Evolutionary conservation across 106 monocot genomes (phyloP).

Genomic region (Allium cepa): DNA sequence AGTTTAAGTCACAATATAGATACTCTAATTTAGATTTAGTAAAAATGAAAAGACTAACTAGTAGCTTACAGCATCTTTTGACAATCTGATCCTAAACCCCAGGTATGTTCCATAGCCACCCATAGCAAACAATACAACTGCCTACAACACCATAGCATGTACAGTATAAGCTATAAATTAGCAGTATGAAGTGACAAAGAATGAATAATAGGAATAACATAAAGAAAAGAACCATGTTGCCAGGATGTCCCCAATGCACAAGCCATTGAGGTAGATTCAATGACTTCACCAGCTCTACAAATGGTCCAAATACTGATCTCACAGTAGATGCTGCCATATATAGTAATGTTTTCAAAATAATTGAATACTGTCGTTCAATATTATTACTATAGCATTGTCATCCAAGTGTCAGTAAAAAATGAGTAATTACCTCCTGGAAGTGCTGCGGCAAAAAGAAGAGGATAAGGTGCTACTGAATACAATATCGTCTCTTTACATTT

Average conservation of each 20-base stretch:
- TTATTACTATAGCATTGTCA: background rate
- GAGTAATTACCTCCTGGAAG: conserved; percentile 35
- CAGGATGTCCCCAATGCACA: conserved; percentile 96
- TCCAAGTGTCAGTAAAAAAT: background rate
- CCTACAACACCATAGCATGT: conserved; percentile 31
- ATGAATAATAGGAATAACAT: background rate
- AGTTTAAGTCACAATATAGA: background rate
- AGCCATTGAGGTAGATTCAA: conserved; percentile 84
- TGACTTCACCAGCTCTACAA: conserved; percentile 75
- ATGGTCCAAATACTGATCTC: conserved; percentile 66
- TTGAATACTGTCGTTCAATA: background rate
- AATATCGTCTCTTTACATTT: conserved; percentile 7
- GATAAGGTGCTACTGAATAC: conserved; percentile 27
- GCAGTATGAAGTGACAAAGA: background rate
- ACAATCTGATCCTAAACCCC: conserved; percentile 84
- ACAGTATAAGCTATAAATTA: background rate
- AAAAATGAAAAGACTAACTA: background rate
- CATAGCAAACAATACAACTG: conserved; percentile 94
- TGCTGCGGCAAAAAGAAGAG: conserved; percentile 24
- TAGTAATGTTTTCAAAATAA: background rate
- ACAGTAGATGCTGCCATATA: conserved; percentile 47
- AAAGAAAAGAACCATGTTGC: conserved; percentile 53
- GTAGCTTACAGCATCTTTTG: conserved; percentile 63
- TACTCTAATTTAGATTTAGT: background rate
- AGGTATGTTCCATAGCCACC: conserved; percentile 94